Base-by-base conservation (phyloP, 768 basidiomycete genomes). In the Mrakia blollopis region DNA sequence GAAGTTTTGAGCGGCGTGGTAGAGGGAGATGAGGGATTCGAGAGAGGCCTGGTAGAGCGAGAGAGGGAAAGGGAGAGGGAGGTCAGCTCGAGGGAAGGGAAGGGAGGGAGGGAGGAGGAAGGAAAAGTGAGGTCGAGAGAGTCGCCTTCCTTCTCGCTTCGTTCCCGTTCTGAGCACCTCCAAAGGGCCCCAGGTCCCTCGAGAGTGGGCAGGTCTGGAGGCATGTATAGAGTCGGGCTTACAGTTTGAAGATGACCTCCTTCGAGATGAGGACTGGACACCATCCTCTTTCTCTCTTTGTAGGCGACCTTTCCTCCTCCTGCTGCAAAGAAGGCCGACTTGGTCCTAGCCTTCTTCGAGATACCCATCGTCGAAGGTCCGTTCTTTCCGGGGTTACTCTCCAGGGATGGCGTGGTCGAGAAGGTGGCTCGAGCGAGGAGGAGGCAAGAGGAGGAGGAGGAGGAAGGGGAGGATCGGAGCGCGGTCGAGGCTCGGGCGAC, bases 361-460 rank as follows among this genome's bases (percentile, higher is more conserved):
- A 76, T 35, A 18, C 75, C 75, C 75, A 71, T 71, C 62, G 73
- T 65, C 14, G 73, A 68, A 52, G 25, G 73, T 63, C 62, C 61
- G 35, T 32, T 21, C 32, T 50, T 44, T 28, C 35, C 60, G 39
- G 32, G 47, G 14, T 9, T n/a, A 32, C 5, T 47, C 37, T 6
- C 61, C 32, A 44, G 47, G 0, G 73, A 30, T 13, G 60, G 8
- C 2, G 62, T 32, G 23, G 69, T 30, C 28, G 69, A 71, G 44
- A 71, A 54, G 44, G 44, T 35, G 10, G 44, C 69, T 47, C 69
- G 44, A n/a, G 44, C 10, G 63, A 65, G 11, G 63, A 57, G 28
- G 57, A 28, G 47, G 47, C 44, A 25, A 8, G 52, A 54, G 52
- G 57, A 57, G 7, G 57, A 25, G 57, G n/a, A 25, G 57, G 57